Percentiles rank a stretch among this genome's conserved stretches.
These are phyloP conservation scores for Candida glucosophila DNA, from an alignment of 1,139 yeast genomes.

Conservation along the genomic window DNA sequence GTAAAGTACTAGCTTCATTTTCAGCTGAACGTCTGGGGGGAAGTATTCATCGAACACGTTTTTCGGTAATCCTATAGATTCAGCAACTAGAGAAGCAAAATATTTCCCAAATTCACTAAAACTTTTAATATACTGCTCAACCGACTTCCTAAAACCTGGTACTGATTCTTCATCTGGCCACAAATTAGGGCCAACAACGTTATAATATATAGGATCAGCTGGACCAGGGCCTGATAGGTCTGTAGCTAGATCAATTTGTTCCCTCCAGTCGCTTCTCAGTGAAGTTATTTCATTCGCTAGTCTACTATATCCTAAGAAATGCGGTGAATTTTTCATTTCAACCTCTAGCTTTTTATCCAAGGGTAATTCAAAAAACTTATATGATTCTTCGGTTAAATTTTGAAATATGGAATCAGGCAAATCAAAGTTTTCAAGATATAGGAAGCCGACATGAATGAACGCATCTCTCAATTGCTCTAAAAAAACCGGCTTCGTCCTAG, in stretches of 20 bases:
- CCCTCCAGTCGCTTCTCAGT: conserved; percentile 52
- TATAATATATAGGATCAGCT: conserved; percentile 43
- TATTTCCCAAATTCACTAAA: conserved; percentile 38
- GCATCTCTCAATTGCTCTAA: conserved; percentile 43
- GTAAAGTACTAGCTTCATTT: conserved; percentile 46
- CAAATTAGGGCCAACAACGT: conserved; percentile 57
- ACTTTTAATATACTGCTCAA: conserved; percentile 35
- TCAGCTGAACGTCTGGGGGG: conserved; percentile 44
- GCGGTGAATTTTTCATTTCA: conserved; percentile 57
- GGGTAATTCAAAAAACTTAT: conserved; percentile 47
- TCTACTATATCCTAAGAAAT: conserved; percentile 59
- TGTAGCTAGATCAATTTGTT: conserved; percentile 61
- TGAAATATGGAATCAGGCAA: conserved; percentile 28
- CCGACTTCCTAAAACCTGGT: conserved; percentile 42
- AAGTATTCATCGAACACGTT: conserved; percentile 41
- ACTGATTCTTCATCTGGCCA: conserved; percentile 46
- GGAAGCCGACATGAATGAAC: conserved; percentile 53
- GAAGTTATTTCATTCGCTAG: conserved; percentile 64
- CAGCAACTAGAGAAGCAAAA: conserved; percentile 42
- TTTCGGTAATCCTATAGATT: conserved; percentile 41
- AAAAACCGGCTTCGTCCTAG: conserved; percentile 34
- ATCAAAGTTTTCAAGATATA: conserved; percentile 42
- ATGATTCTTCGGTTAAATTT: conserved; percentile 32
- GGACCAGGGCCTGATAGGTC: conserved; percentile 42
- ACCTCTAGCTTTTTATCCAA: conserved; percentile 40